phyloP scores from a whole-genome alignment of 2,329 filamentous ascomycete genomes.

The Amauroascus verrucosus region DNA sequence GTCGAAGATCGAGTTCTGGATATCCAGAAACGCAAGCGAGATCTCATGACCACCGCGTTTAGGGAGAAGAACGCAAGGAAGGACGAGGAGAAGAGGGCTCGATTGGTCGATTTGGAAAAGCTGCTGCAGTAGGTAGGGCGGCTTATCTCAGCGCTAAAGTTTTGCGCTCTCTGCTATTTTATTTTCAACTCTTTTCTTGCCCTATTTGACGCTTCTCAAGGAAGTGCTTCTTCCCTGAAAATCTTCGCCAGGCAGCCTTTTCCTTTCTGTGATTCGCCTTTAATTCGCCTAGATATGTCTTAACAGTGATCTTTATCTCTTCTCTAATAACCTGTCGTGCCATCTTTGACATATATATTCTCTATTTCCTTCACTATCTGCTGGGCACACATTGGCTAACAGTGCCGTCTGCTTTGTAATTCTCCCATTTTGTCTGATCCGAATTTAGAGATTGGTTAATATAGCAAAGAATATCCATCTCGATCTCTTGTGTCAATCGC shows the following conservation, averaged over 20 bases:
- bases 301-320: background rate
- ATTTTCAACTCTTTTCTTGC: background rate
- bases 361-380: background rate
- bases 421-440: too few species aligned
- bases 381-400: background rate
- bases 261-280: background rate
- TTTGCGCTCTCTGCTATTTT: background rate
- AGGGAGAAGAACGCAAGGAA: constrained; percentile 53
- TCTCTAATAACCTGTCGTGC: background rate
- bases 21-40: constrained; percentile 68
- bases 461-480: too few species aligned
- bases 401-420: too few species aligned
- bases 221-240: background rate
- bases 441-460: too few species aligned
- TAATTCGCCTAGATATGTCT: background rate
- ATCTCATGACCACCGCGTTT: constrained; percentile 68
- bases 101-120: constrained; percentile 42
- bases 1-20: constrained; percentile 73
- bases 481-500: too few species aligned
- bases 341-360: background rate
- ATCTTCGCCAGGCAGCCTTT: background rate
- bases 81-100: constrained; percentile 44
- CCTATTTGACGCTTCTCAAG: too few species aligned
- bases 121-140: constrained; percentile 20
- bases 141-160: too few species aligned